Evolutionary conservation across 176 grass and related monocot genomes (phyloP), one percentile per base, ranked within the genome.

Genomic region (Lolium multiflorum): DNA sequence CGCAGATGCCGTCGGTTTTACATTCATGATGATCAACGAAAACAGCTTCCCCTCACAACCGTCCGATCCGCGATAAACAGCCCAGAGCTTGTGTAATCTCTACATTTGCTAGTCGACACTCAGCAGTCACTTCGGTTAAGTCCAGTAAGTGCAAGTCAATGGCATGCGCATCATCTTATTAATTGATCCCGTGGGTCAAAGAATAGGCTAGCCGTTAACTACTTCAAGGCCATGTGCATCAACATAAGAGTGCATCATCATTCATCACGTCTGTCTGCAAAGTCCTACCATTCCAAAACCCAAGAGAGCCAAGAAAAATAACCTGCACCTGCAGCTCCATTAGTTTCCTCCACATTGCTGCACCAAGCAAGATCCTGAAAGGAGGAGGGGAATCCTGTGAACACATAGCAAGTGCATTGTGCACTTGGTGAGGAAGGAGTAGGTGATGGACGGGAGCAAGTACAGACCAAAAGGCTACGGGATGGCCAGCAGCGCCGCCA

Each of bases 401-500:
- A 44, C 41, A 44, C 5, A 46, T 51, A 62, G 87, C 11, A 63
- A 62, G 28, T 26, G 61, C 20, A 14, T 15, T 50, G 50, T 60
- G 54, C 57, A 49, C n/a, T 39, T 65, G 9, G 20, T 76, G 48
- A 65, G 35, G 73, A 63, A 37, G 72, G 65, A 71, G 59, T 7
- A 79, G 37, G 49, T 31, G 61, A 91, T 91, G 81, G 85, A 88
- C 46, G 85, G 82, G 21, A 77, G 85, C 89, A 91, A 88, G 62
- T 91, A 91, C 82, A 88, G 43, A 69, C 50, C 85, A 64, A 91
- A 88, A 74, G 77, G 85, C 31, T 15, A 88, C 0, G 71, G 43
- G 3, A 54, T 81, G 81, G 70, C 37, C 61, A 46, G 69, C 60
- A 63, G 62, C 46, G 9, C 56, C 38, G 74, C 54, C 64, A 94